Evolutionary conservation across 1,139 yeast genomes (phyloP).

Genomic region (Geotrichum fermentans): DNA sequence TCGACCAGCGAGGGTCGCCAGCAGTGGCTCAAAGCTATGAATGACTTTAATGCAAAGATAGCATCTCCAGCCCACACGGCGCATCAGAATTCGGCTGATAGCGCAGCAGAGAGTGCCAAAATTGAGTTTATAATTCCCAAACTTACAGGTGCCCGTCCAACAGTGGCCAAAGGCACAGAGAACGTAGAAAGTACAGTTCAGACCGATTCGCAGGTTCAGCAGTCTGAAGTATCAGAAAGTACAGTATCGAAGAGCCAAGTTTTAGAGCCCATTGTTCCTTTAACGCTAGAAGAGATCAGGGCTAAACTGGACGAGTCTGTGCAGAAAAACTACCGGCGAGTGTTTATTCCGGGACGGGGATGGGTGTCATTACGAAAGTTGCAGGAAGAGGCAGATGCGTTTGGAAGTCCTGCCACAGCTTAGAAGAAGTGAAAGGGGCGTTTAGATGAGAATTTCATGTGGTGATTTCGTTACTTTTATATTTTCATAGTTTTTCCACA

Average conservation of each 20-base stretch:
- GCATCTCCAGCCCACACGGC: constrained; percentile 6
- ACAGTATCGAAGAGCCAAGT: not conserved
- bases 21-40: constrained; percentile 26
- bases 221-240: not conserved
- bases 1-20: constrained; percentile 30
- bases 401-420: constrained; percentile 9
- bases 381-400: constrained; percentile 31
- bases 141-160: not conserved
- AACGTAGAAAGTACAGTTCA: not conserved
- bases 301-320: constrained; percentile 31
- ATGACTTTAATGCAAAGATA: constrained; percentile 12
- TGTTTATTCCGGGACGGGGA: constrained; percentile 51
- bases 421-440: not conserved
- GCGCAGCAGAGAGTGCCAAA: constrained; percentile 17
- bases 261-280: constrained; percentile 19
- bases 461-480: not conserved
- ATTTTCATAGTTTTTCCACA: not conserved
- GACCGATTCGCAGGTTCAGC: not conserved
- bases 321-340: constrained; percentile 40
- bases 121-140: constrained; percentile 20
- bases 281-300: constrained; percentile 21
- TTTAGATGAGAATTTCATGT: not conserved
- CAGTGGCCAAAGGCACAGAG: not conserved
- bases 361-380: constrained; percentile 46
- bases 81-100: constrained; percentile 5